phyloP scores from a whole-genome alignment of 441 rosid species.

The Erodium trifolium region DNA sequence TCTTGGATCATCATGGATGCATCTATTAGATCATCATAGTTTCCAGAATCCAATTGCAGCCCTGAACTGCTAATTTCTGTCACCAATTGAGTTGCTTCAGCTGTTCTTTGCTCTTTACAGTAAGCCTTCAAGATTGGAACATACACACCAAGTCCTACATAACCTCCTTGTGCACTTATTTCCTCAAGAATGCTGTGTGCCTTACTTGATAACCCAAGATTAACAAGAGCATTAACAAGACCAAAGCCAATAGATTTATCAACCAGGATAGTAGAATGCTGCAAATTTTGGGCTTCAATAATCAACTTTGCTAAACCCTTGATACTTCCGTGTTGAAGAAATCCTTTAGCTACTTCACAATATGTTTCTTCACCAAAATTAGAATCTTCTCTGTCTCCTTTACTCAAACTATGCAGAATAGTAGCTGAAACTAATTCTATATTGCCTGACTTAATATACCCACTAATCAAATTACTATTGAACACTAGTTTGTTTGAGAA shows the following conservation, averaged over 20 bases:
- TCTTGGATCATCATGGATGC: constrained; percentile 90
- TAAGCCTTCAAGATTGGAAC: constrained; percentile 34
- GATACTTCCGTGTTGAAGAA: constrained; percentile 45
- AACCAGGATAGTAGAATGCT: constrained; percentile 24
- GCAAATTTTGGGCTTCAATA: constrained; percentile 65
- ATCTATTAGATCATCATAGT: constrained; percentile 56
- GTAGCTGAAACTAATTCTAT: constrained; percentile 48
- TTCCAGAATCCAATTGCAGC: constrained; percentile 57
- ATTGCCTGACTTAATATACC: constrained; percentile 52
- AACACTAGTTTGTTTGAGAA: constrained; percentile 36
- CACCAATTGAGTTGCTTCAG: constrained; percentile 90
- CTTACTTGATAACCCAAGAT: constrained; percentile 65
- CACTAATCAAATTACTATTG: constrained; percentile 51
- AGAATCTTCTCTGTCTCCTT: constrained; percentile 26
- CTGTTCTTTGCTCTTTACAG: constrained; percentile 65
- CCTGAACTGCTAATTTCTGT: constrained; percentile 62
- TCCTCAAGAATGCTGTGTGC: constrained; percentile 35
- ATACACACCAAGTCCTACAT: constrained; percentile 2
- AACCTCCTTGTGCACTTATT: not conserved
- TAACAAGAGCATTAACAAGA: constrained; percentile 61
- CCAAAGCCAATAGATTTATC: constrained; percentile 70
- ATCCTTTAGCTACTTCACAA: constrained; percentile 55
- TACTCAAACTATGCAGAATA: constrained; percentile 36
- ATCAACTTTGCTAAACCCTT: constrained; percentile 65
- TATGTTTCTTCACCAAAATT: constrained; percentile 49